Evolutionary conservation across 2,329 filamentous ascomycete species (phyloP), one percentile per base, ranked within the genome.

Genomic region (Aspergillus ochraceoroseus): DNA sequence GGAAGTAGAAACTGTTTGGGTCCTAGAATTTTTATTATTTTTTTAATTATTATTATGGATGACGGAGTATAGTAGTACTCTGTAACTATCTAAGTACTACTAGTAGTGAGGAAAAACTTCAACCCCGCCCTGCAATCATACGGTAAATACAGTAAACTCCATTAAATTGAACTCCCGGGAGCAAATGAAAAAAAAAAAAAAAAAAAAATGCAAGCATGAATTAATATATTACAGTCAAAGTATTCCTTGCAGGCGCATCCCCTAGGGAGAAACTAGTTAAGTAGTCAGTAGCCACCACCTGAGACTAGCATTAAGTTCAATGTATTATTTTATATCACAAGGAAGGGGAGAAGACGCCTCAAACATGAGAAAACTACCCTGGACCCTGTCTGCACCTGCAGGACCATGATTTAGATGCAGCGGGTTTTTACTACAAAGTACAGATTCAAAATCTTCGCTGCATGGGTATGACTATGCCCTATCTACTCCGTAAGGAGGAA

Each of bases 371-470:
- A n/a, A n/a, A n/a, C n/a, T n/a, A 46, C 44, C 49, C 49, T 38
- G 29, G 48, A 51, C 48, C 48, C 42, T 51, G 47, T 47, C 38
- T 33, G 36, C 41, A 47, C 40, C 44, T 42, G 43, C 46, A 47
- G 41, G 18, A 36, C 43, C 41, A 43, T 39, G 29, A 42, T 43
- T 31, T 40, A 49, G 44, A 38, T 38, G 47, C 42, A 41, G 38
- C 37, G 27, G 38, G n/a, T n/a, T 27, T 33, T 27, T 31, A 39
- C 27, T 38, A 27, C n/a, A n/a, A n/a, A n/a, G n/a, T n/a, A 30
- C 35, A 15, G 20, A 32, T 38, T 38, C 6, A 17, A 39, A 27
- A 25, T 12, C 14, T 31, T 28, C n/a, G n/a, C n/a, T n/a, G n/a
- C n/a, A n/a, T n/a, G n/a, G n/a, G n/a, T n/a, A n/a, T n/a, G n/a